phyloP scores from a whole-genome alignment of 2,329 filamentous ascomycete species.

The Coniochaeta hoffmannii region DNA sequence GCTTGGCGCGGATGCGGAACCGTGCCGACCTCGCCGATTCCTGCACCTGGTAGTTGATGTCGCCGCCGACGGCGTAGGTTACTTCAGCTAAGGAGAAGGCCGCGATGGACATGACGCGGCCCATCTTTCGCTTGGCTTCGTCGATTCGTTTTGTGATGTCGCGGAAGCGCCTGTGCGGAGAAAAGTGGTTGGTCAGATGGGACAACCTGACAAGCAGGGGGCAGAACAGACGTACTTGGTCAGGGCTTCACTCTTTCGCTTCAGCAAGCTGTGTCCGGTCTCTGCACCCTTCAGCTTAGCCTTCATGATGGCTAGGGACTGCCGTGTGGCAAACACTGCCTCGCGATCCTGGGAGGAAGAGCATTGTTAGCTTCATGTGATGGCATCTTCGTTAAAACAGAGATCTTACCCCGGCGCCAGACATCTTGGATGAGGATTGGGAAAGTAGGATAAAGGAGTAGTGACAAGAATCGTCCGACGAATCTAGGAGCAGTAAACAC shows the following conservation, averaged over 20 bases:
- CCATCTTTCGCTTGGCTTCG: slow-evolving; percentile 99
- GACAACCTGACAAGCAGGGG: too few relatives aligned
- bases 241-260: slow-evolving; percentile 95
- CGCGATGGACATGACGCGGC: slow-evolving; percentile 96
- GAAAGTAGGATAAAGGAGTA: not conserved
- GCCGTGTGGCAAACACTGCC: slow-evolving; percentile 93
- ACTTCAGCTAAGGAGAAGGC: slow-evolving; percentile 97
- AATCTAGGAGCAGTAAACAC: not conserved
- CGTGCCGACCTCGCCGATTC: slow-evolving; percentile 90
- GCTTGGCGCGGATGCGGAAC: slow-evolving; percentile 88
- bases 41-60: slow-evolving; percentile 95
- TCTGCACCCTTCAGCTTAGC: slow-evolving; percentile 92
- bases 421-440: slow-evolving; percentile 20
- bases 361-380: slow-evolving; percentile 8
- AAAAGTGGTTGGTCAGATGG: slow-evolving; percentile 9
- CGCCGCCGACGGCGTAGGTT: slow-evolving; percentile 90
- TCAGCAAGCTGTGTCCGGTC: slow-evolving; percentile 87
- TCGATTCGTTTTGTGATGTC: slow-evolving; percentile 97
- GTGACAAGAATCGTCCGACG: not conserved
- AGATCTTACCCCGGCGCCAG: slow-evolving; percentile 29
- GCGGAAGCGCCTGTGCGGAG: slow-evolving; percentile 70
- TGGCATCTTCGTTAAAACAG: slow-evolving; percentile 5
- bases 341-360: slow-evolving; percentile 67
- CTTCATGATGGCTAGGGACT: slow-evolving; percentile 96
- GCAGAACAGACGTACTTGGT: slow-evolving; percentile 88